Evolutionary conservation across 1,284 basidiomycete genomes (phyloP), one percentile per base, ranked within the genome.

Genomic region (Heterobasidion annosum): DNA sequence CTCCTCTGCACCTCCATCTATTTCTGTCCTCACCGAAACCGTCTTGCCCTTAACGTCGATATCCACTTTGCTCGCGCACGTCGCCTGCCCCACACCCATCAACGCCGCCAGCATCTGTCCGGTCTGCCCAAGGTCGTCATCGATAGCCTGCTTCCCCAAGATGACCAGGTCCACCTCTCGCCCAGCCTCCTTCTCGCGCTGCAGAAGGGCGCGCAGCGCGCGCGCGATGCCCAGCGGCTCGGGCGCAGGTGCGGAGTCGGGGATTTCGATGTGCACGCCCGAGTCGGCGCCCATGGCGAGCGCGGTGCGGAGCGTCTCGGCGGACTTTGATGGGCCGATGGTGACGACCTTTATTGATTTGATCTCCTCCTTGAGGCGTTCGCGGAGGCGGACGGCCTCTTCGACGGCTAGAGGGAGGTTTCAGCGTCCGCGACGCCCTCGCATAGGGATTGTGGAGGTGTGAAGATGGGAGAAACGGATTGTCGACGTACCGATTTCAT

Each of bases 141-240:
- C 96, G 63, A 99, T 99, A 10, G 96, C 90, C 71, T 99, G 96
- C 73, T 99, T 99, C n/a, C 97, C 96, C 73, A 98, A 80, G 59
- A 99, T 94, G 53, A 99, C 87, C 56, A 99, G 64, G 64, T 98
- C 95, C 2, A 91, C 77, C 37, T 77, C 74, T 50, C 69, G 34
- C 66, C 45, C 45, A 2, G 69, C 70, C 57, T 80, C 79, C 60
- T 83, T 75, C 62, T 87, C 78, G 50, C 81, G 81, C 56, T 86
- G 79, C 56, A 98, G 86, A 59, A 96, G 64, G 5, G 88, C 87
- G 53, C 81, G 79, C 58, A 99, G 78, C 2, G 88, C 81, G 68
- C 93, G 92, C 45, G 95, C 93, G 45, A 98, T 82, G 5, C 88
- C 85, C 35, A 95, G 79, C 10, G 93, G 92, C 67, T 97, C 93